A percentile compares a stretch with the other conserved stretches of the same genome.
Conservation (phyloP, 2,329 filamentous ascomycete genomes). For the Setomelanomma holmii region DNA sequence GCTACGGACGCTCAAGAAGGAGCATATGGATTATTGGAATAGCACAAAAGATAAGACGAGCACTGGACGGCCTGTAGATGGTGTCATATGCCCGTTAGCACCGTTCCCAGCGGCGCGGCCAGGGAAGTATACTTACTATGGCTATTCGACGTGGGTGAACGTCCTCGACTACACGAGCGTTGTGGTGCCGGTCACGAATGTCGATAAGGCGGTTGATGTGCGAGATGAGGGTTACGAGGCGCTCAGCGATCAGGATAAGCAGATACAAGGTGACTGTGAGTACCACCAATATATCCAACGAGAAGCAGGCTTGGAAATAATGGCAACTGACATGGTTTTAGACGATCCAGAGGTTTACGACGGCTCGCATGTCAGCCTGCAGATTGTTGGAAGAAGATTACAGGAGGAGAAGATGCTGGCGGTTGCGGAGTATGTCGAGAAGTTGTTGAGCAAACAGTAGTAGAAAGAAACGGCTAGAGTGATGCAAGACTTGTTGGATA, state of each 20-base stretch:
- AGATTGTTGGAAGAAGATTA: slow-evolving; percentile 46
- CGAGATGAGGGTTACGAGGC: slow-evolving; percentile 32
- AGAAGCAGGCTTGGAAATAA: background rate
- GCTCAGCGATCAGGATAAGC: slow-evolving; percentile 35
- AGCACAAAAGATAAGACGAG: slow-evolving; percentile 29
- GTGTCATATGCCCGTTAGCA: slow-evolving; percentile 45
- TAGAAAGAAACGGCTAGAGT: no score
- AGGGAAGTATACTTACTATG: slow-evolving; percentile 42
- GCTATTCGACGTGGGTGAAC: slow-evolving; percentile 41
- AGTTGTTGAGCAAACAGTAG: slow-evolving; percentile 18
- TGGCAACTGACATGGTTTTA: slow-evolving; percentile 11
- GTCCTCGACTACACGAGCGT: slow-evolving; percentile 43
- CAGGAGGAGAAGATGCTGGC: slow-evolving; percentile 51
- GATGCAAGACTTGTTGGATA: no score
- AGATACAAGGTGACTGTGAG: slow-evolving; percentile 38
- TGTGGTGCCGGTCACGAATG: slow-evolving; percentile 43
- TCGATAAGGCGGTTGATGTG: slow-evolving; percentile 37
- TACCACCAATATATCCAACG: no score
- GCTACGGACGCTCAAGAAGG: slow-evolving; percentile 38
- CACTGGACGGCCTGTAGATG: slow-evolving; percentile 47
- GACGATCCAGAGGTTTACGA: slow-evolving; percentile 51
- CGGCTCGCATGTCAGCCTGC: slow-evolving; percentile 47
- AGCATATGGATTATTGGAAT: slow-evolving; percentile 50
- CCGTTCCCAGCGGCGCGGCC: slow-evolving; percentile 46
- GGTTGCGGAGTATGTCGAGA: slow-evolving; percentile 42